phyloP scores from a whole-genome alignment of 1,284 basidiomycete species.

The Tylopilus sp. region DNA sequence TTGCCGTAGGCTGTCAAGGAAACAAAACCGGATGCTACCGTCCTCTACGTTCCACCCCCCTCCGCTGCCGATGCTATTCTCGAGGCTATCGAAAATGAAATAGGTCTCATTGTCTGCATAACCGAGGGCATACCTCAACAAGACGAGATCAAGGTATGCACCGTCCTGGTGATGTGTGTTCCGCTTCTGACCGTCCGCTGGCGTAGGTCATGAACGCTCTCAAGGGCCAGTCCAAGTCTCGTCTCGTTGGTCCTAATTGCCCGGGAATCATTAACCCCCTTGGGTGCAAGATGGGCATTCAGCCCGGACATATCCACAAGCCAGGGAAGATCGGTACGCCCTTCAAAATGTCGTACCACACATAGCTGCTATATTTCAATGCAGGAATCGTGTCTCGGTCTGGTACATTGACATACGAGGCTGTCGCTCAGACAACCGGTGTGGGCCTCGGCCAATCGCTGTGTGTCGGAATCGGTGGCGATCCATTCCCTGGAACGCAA shows the following conservation, averaged over 20 bases:
- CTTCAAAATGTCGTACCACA: neutral
- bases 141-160: conserved; percentile 83
- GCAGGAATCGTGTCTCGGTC: conserved; percentile 95
- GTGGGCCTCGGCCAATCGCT: conserved; percentile 97
- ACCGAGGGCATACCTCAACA: conserved; percentile 97
- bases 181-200: conserved; percentile 6
- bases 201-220: conserved; percentile 87
- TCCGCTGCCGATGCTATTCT: conserved; percentile 93
- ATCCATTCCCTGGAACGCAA: conserved; percentile 98
- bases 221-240: conserved; percentile 90
- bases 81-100: conserved; percentile 97
- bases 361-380: conserved; percentile 1
- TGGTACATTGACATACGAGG: conserved; percentile 92
- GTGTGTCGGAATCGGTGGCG: conserved; percentile 97
- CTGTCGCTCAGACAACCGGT: conserved; percentile 91
- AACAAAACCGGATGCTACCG: conserved; percentile 84
- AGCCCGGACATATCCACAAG: conserved; percentile 96
- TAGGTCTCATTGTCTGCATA: conserved; percentile 94
- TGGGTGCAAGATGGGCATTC: conserved; percentile 99
- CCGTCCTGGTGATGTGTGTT: conserved; percentile 3
- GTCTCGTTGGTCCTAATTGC: conserved; percentile 97
- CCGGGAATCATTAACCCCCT: conserved; percentile 97
- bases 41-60: conserved; percentile 95
- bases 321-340: conserved; percentile 87
- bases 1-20: conserved; percentile 75